Evolutionary conservation across 192 early-diverging fungal genomes (phyloP), one percentile per base, ranked within the genome.

Genomic region (Paraglomus occultum): DNA sequence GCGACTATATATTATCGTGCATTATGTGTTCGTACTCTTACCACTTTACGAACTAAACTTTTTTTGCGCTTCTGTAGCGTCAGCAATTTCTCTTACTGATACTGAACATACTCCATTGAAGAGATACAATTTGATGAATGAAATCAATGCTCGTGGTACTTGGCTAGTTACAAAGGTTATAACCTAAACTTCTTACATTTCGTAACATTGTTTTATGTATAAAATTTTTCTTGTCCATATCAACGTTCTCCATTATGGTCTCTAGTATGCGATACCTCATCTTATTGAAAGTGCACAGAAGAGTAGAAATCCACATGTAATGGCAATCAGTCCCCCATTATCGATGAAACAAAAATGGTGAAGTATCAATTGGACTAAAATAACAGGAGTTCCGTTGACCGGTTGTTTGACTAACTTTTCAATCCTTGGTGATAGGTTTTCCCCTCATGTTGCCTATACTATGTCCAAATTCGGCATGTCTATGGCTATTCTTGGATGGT

Each of bases 381-480:
- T 48, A 64, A 64, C 12, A 64, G 38, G 62, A 3, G 31, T 31
- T 31, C 3, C 31, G 31, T n/a, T n/a, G n/a, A n/a, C n/a, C n/a
- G 31, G 31, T 31, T 31, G 17, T 57, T 11, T 57, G 11, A 17
- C 38, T 11, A 55, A 55, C 23, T 55, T 55, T 6, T 20, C 54
- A 57, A 17, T 57, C 20, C 1, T 57, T 20, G 54, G 11, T 31
- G 2, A 57, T 18, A 23, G 11, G 11, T 57, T 57, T 17, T 57
- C 38, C 1, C 14, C 38, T 17, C 38, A 57, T 17, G 54, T 57
- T 11, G 54, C 54, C 11, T 89, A 89, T 71, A 80, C 85, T 1
- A 86, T 91, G 22, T 79, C 87, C 76, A 91, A 91, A 77, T 79
- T 83, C 80, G 85, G 85, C 77, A 92, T 94, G 92, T 83, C 81